These are phyloP conservation scores for Spiraea crenata DNA, from an alignment of 331 rosid species.

Conservation along the genomic window DNA sequence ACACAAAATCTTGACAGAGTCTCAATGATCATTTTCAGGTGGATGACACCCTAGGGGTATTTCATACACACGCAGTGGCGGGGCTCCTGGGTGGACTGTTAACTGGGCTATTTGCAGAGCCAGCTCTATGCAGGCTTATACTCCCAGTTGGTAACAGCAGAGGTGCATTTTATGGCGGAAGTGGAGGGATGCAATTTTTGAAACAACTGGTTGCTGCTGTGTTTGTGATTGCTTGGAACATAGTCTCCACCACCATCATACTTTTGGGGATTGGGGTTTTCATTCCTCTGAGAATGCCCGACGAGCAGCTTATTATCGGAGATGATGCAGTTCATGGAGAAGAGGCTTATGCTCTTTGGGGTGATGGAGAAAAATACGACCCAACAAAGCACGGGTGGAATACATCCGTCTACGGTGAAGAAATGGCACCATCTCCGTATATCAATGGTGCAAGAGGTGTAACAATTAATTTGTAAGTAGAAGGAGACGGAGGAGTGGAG, in stretches of 20 bases:
- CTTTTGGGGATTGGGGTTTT: constrained; percentile 56
- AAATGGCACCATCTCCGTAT: constrained; percentile 52
- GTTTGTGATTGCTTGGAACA: constrained; percentile 82
- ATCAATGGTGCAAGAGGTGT: constrained; percentile 89
- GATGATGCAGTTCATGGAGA: constrained; percentile 97
- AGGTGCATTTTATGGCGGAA: constrained; percentile 85
- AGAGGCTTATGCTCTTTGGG: constrained; percentile 98
- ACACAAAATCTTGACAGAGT: too few relatives aligned
- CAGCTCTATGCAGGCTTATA: constrained; percentile 54
- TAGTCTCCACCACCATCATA: constrained; percentile 75
- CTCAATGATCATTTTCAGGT: constrained; percentile 36
- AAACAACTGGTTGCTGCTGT: constrained; percentile 74
- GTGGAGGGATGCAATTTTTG: constrained; percentile 64
- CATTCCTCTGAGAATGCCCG: constrained; percentile 85
- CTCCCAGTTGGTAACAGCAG: constrained; percentile 53
- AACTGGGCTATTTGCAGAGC: constrained; percentile 90
- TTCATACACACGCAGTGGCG: constrained; percentile 97
- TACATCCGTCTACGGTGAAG: constrained; percentile 24
- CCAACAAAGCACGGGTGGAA: constrained; percentile 70
- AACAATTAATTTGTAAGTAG: constrained; percentile 55
- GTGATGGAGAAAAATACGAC: constrained; percentile 90
- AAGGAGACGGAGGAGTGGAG: background rate
- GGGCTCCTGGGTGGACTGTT: constrained; percentile 86
- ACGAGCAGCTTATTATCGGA: constrained; percentile 70
- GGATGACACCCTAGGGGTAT: constrained; percentile 89